phyloP scores from a whole-genome alignment of 202 grass and related monocot genomes.

The Carex arenaria region DNA sequence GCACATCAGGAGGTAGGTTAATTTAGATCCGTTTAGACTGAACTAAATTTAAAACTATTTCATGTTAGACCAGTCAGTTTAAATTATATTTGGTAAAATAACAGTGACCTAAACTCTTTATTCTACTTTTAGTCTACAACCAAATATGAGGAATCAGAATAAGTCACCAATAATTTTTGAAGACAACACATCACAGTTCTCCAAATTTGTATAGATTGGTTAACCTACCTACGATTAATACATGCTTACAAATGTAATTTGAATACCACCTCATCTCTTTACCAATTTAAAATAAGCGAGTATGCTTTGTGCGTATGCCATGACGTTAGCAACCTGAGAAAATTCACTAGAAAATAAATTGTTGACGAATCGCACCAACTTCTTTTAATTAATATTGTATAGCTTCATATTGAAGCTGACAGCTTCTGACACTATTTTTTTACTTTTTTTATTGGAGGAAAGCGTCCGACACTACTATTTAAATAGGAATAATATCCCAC shows the following conservation, averaged over 20 bases:
- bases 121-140: too few relatives aligned
- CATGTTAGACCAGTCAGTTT: too few relatives aligned
- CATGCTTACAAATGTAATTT: neutral
- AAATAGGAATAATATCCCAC: too few relatives aligned
- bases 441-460: too few relatives aligned
- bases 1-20: too few relatives aligned
- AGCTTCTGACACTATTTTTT: neutral
- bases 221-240: neutral
- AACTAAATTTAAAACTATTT: too few relatives aligned
- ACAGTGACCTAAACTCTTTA: too few relatives aligned
- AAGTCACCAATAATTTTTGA: neutral
- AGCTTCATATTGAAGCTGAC: neutral
- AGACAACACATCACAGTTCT: neutral
- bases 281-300: neutral
- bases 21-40: too few relatives aligned
- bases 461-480: too few relatives aligned
- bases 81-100: too few relatives aligned
- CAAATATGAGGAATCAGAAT: neutral
- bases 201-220: neutral
- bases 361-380: neutral
- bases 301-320: neutral
- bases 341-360: neutral
- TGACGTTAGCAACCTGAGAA: neutral
- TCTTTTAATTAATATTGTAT: neutral
- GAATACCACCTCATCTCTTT: neutral